Evolutionary conservation across 176 grass and related monocot species (phyloP), one percentile per base, ranked within the genome.

Genomic region (Luzula sylvatica): DNA sequence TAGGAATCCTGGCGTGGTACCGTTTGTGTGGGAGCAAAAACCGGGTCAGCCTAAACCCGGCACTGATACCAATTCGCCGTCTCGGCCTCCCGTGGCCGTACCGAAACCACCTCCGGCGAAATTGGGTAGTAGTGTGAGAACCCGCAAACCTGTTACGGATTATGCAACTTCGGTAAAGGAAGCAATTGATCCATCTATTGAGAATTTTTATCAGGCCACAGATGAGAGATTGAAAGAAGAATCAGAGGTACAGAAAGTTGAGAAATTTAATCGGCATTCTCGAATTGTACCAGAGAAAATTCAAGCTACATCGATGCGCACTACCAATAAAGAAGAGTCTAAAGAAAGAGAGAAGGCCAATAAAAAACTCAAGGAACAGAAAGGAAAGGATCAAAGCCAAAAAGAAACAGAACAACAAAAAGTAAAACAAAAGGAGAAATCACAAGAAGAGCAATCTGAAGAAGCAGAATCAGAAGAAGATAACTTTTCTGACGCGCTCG

Each of bases 401-500:
- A 23, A 42, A 18, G 32, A 4, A 7, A 38, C 26, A 3, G 18
- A 18, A 0, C 42, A 11, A 3, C 38, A 63, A 61, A 6, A 52
- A 24, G 50, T 47, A n/a, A 30, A 65, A 18, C 21, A 56, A 42
- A 11, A 61, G 3, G 24, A 21, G 13, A 38, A 9, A 4, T 35
- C 41, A 19, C 55, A 47, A 2, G 71, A 57, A 23, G 25, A 61
- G 7, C 32, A 23, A 13, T 30, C 72, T 3, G 53, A 59, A 30
- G 65, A 18, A 29, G 50, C 47, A 8, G 75, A 78, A 9, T 83
- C 84, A 0, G 90, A 96, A 1, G 81, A 96, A 0, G 93, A 98
- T 15, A 28, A 65, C n/a, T 98, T 92, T 76, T 87, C 86, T 11
- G 93, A 98, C 69, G 93, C 86, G 35, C 82, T 77, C 16, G 93